These are phyloP conservation scores for Meira nashicola DNA, from an alignment of 1,284 basidiomycete species.

Conservation along the genomic window DNA sequence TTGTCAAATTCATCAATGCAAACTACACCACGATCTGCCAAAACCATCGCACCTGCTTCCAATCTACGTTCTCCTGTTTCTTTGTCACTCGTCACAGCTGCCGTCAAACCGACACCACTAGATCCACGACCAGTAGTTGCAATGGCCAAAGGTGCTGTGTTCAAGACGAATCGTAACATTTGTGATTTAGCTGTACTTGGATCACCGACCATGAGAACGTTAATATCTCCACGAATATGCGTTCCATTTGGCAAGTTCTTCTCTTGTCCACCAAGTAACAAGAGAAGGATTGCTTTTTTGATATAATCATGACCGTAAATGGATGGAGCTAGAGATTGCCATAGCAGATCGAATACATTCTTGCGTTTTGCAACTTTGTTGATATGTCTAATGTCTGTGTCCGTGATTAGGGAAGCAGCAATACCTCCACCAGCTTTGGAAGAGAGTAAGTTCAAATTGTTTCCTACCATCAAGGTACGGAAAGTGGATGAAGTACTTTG, in stretches of 20 bases:
- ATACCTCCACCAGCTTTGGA: slow-evolving; percentile 95
- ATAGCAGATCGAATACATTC: slow-evolving; percentile 81
- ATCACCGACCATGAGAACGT: slow-evolving; percentile 98
- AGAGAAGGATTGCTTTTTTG: slow-evolving; percentile 85
- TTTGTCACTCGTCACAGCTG: slow-evolving; percentile 97
- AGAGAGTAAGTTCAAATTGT: slow-evolving; percentile 92
- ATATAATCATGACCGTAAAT: slow-evolving; percentile 96
- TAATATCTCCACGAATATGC: slow-evolving; percentile 98
- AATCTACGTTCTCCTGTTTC: slow-evolving; percentile 89
- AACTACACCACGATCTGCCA: slow-evolving; percentile 97
- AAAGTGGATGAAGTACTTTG: slow-evolving; percentile 68
- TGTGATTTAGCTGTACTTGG: slow-evolving; percentile 97
- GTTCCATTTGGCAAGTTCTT: slow-evolving; percentile 97
- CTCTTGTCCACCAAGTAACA: slow-evolving; percentile 91
- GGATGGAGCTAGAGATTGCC: slow-evolving; percentile 91
- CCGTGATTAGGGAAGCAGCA: slow-evolving; percentile 85
- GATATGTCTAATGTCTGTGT: slow-evolving; percentile 91
- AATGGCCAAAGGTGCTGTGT: slow-evolving; percentile 93
- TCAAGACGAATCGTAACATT: slow-evolving; percentile 89
- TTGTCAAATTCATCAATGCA: slow-evolving; percentile 99
- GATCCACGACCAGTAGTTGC: slow-evolving; percentile 96
- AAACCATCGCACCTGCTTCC: slow-evolving; percentile 98
- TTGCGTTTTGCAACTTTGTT: slow-evolving; percentile 76
- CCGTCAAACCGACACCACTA: slow-evolving; percentile 96
- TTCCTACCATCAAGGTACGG: slow-evolving; percentile 89